Base-by-base conservation (phyloP, 2,329 filamentous ascomycete species). In the Onygena corvina region DNA sequence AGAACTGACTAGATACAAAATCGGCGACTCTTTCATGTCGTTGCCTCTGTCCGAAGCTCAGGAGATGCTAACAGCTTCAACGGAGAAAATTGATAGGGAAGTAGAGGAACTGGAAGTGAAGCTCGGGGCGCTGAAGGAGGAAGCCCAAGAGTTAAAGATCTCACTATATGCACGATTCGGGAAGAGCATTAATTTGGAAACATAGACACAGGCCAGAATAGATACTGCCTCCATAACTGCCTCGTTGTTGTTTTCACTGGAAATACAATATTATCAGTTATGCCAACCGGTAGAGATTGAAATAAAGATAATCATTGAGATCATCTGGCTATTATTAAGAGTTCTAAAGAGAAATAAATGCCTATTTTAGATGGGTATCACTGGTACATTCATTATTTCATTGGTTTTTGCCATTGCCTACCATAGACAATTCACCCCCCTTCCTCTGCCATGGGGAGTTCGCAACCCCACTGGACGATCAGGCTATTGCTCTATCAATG, bases 131-230 rank as follows among this genome's bases (percentile, higher is more conserved):
- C 75, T 94, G 47, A 82, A 83, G 50, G 88, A 93, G 56, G 86
- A 95, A 64, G 89, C 96, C 85, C 78, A 80, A 54, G 76, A 84
- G 65, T 74, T 98, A 56, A 98, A 98, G 74, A 84, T 94, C 52
- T 81, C 86, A 54, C 71, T 98, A 53, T 98, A 98, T 69, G 89
- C 88, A 29, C 80, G 93, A 54, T 98, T 98, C 69, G 92, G 92
- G 50, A 81, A 85, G 67, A 94, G 89, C 66, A 98, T 98, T 74
- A 98, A 98, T 69, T 75, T 96, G 56, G 92, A 98, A 50, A 53
- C 54, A 45, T 54, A 21, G 29, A 31, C 29, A 31, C 29, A 31
- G 29, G 8, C 29, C 11, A 25, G n/a, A 9, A 7, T 23, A 23
- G 21, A 42, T 27, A 27, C n/a, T 4, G n/a, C 9, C 6, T 16